A percentile compares a stretch with the other conserved stretches of the same genome.
Conservation (phyloP, 371 early-diverging fungal species). For the Syncephalis plumigaleata region DNA sequence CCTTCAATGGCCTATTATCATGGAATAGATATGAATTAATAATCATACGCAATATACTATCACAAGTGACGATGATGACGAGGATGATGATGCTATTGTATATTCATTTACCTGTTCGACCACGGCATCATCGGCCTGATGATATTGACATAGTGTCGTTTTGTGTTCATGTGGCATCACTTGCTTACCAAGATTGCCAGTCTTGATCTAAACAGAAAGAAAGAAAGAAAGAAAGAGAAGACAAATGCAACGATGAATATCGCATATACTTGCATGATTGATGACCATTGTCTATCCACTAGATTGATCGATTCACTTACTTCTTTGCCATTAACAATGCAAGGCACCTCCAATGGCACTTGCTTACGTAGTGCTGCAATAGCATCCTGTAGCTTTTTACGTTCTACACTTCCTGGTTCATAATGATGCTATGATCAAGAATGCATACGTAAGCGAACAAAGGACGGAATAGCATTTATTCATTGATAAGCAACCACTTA, state of each 20-base stretch:
- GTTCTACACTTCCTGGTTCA: slow-evolving; percentile 64
- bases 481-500: slow-evolving; percentile 10
- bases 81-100: no score
- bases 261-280: no score
- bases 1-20: slow-evolving; percentile 67
- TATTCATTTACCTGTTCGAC: slow-evolving; percentile 26
- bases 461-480: not conserved
- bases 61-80: no score
- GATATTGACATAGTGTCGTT: slow-evolving; percentile 61
- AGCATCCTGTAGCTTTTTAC: slow-evolving; percentile 53
- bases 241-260: no score
- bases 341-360: slow-evolving; percentile 62
- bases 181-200: slow-evolving; percentile 52
- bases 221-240: no score
- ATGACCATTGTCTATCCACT: no score
- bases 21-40: not conserved
- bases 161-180: slow-evolving; percentile 72
- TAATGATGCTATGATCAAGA: slow-evolving; percentile 22
- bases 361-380: slow-evolving; percentile 51
- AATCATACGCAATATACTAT: no score
- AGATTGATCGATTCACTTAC: no score
- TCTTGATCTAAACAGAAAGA: slow-evolving; percentile 28
- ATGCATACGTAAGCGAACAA: not conserved
- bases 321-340: slow-evolving; percentile 72
- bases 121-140: slow-evolving; percentile 55